Evolutionary conservation across 306 rosid species (phyloP).

Genomic region (Cucurbita argyrosperma): DNA sequence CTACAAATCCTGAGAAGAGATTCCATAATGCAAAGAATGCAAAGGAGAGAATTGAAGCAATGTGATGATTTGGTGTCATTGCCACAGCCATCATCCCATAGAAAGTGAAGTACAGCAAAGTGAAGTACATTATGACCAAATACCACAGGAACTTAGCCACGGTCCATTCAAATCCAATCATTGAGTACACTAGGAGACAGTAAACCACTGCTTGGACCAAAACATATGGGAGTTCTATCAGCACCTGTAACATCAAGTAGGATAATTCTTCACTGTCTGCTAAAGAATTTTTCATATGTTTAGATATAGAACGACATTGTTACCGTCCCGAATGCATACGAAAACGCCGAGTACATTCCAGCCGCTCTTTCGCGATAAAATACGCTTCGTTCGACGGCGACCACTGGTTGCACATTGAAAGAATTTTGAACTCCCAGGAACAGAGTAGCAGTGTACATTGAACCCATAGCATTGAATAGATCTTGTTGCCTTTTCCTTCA

Average conservation of each 20-base stretch:
- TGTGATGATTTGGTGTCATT: slow-evolving; percentile 54
- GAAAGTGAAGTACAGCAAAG: slow-evolving; percentile 56
- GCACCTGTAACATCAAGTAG: slow-evolving; percentile 24
- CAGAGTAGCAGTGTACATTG: slow-evolving; percentile 48
- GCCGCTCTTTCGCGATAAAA: slow-evolving; percentile 81
- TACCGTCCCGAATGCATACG: slow-evolving; percentile 68
- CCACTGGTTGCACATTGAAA: slow-evolving; percentile 56
- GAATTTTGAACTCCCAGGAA: slow-evolving; percentile 57
- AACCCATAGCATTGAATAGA: slow-evolving; percentile 53
- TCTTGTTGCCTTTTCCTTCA: slow-evolving; percentile 34
- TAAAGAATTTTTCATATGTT: no score
- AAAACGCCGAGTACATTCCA: slow-evolving; percentile 67
- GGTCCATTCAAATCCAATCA: slow-evolving; percentile 73
- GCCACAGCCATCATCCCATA: slow-evolving; percentile 87
- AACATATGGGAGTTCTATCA: slow-evolving; percentile 55
- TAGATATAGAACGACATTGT: background rate
- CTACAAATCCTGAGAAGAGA: slow-evolving; percentile 62
- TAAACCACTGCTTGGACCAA: slow-evolving; percentile 38
- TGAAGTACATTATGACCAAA: slow-evolving; percentile 55
- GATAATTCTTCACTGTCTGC: background rate
- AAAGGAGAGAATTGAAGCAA: slow-evolving; percentile 44
- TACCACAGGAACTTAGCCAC: slow-evolving; percentile 54
- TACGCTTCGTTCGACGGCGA: slow-evolving; percentile 58
- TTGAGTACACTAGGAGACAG: slow-evolving; percentile 43
- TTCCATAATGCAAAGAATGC: slow-evolving; percentile 67